Evolutionary conservation across 2,329 filamentous ascomycete genomes (phyloP), one percentile per base, ranked within the genome.

Genomic region (Leptosphaerulina australis): DNA sequence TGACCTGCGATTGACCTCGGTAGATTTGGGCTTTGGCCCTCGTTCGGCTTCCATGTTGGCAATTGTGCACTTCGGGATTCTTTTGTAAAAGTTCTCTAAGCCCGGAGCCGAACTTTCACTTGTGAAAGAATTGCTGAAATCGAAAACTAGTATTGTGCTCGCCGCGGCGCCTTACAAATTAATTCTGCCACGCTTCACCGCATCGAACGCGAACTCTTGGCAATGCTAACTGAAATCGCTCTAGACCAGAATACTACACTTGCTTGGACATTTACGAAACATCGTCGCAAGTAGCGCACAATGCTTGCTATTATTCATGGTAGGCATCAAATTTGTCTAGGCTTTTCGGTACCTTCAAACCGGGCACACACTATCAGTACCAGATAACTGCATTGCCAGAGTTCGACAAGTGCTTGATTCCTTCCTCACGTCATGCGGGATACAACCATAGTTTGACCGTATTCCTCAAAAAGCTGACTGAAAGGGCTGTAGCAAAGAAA

Each of bases 11-110:
- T 37, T 30, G 15, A 38, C 24, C 24, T 49, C 44, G 35, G 34
- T 34, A 12, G 53, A 37, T 36, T 34, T 41, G 29, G 63, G 35
- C 39, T 62, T 64, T 1, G 60, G 25, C 10, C 51, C 56, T 26
- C 53, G 50, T 26, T 63, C 59, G 14, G 58, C 57, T 18, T 65
- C 59, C 68, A 70, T 69, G 11, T 20, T 43, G 14, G 26, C 15
- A 24, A 21, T 18, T 14, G 26, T 3, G 12, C 2, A 15, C 18
- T 35, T 11, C 30, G 15, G 12, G 15, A 9, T 11, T 12, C 18
- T 18, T 8, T 8, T 17, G 18, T 11, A 11, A 4, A 34, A 12
- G 4, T 34, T 6, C 5, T 8, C 10, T 7, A 9, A 12, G 15
- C 15, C 11, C 8, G 17, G 1, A 24, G 10, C 25, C 8, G 17